Base-by-base conservation (phyloP, 129 eudicot species). In the Arctium lappa region DNA sequence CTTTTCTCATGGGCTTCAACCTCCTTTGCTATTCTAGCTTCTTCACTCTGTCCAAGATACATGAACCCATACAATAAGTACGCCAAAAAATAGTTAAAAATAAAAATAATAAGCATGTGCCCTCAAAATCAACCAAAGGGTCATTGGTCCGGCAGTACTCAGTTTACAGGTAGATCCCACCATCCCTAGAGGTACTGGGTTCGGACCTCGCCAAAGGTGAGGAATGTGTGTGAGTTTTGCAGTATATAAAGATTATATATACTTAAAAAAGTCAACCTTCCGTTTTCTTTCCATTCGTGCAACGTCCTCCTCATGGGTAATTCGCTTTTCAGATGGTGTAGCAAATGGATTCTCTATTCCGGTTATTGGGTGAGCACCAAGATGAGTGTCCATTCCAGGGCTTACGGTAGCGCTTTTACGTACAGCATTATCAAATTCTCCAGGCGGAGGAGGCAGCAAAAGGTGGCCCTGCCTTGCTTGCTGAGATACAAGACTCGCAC, bases 1-100 rank as follows among this genome's bases (percentile, higher is more conserved):
- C 91, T 91, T 84, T 91, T 95, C 86, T 92, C 97, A 83, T 95
- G 91, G 74, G 90, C 97, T 87, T 95, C 98, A 79, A 91, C 92
- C 91, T 95, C 98, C 87, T 87, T 91, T 73, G 97, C 94, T 76
- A 92, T 86, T 89, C 97, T 91, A 31, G 93, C 97, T 85, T 92
- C 97, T 40, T 95, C 98, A 78, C 88, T 85, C 98, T 95, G 78
- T 83, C 85, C 72, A 80, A 69, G 8, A 69, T 44, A 53, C 76
- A 77, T 63, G 53, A 69, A 66, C 42, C 53, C 30, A 8, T 81
- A 80, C 48, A 40, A 76, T 69, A 81, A 22, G 56, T 30, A 50
- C 27, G 9, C 72, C 30, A 60, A 84, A 33, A 3, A 11, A 79
- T 3, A 32, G 10, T 60, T 5, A 22, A 56, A 22, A 22, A 22